Base-by-base conservation (phyloP, 192 early-diverging fungal species). In the Dissophora ornata region DNA sequence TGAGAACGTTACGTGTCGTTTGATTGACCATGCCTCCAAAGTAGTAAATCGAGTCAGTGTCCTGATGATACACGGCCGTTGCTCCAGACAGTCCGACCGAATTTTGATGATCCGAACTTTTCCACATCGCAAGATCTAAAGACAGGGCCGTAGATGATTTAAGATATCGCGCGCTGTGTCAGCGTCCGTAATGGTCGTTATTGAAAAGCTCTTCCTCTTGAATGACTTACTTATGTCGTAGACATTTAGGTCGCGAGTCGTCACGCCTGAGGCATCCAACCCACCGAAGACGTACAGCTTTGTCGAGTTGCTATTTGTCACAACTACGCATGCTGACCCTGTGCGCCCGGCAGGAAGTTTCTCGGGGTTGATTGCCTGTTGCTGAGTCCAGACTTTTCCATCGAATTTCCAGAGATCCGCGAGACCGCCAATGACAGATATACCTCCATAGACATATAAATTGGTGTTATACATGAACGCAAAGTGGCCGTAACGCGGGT, bases 1-100 rank as follows among this genome's bases (percentile, higher is more conserved):
- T 60, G 21, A 71, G 29, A 1, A 54, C 54, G 22, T 80, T 80
- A 15, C 69, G 68, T 10, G 69, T 67, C 24, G 63, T 71, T 33
- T 45, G 62, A 24, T 67, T 71, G 29, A 77, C 51, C 64, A 77
- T 67, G 18, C 79, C 79, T 33, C 79, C 79, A 66, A 80, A 80
- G 38, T 57, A 71, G 33, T 80, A 80, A 13, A 80, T 70, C 13
- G 79, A 71, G n/a, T 67, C 69, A 3, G 79, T 80, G 5, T 56
- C 61, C 44, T 55, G 42, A 22, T 80, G 79, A 36, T 71, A 71
- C 24, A 80, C 56, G 3, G 69, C 79, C 19, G 69, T 66, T 1
- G 79, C 68, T 16, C 69, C 60, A 16, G 64, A 41, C 1, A 71
- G 26, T 12, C 79, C 79, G 34, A 80, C 65, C 1, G 79, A 80